Evolutionary conservation across 345 rosid genomes (phyloP).

Genomic region (Combretum micranthum): DNA sequence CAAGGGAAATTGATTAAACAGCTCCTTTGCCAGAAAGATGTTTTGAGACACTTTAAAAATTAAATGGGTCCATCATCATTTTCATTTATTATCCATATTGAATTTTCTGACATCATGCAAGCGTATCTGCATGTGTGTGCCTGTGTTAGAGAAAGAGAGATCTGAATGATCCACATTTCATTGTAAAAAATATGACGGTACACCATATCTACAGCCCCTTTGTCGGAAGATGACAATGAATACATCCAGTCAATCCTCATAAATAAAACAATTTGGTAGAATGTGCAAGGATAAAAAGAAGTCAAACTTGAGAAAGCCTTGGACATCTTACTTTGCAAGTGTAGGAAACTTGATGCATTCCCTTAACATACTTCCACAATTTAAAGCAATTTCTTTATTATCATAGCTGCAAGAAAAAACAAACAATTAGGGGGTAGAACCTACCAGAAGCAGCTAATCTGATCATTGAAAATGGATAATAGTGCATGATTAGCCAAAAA

Average conservation of each 20-base stretch:
- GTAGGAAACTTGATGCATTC: conserved; percentile 93
- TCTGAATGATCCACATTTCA: background rate
- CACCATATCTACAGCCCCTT: background rate
- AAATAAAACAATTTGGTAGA: background rate
- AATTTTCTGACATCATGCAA: no score
- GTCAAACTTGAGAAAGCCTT: conserved; percentile 10
- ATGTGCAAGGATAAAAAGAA: conserved; percentile 5
- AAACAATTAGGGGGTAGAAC: background rate
- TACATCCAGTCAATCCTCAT: background rate
- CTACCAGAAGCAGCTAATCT: background rate
- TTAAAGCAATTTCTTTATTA: conserved; percentile 86
- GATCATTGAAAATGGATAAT: background rate
- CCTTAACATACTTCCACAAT: conserved; percentile 87
- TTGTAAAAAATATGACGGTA: background rate
- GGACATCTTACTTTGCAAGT: conserved; percentile 78
- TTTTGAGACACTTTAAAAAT: no score
- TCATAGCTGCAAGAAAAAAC: conserved; percentile 63
- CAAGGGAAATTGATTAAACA: no score
- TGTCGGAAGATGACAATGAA: background rate
- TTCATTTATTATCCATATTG: no score
- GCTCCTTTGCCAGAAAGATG: no score
- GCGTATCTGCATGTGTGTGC: no score
- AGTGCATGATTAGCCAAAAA: background rate
- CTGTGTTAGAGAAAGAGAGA: background rate
- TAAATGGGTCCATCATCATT: no score